phyloP scores from a whole-genome alignment of 371 early-diverging fungal genomes.

The Encephalitozoon romaleae region DNA sequence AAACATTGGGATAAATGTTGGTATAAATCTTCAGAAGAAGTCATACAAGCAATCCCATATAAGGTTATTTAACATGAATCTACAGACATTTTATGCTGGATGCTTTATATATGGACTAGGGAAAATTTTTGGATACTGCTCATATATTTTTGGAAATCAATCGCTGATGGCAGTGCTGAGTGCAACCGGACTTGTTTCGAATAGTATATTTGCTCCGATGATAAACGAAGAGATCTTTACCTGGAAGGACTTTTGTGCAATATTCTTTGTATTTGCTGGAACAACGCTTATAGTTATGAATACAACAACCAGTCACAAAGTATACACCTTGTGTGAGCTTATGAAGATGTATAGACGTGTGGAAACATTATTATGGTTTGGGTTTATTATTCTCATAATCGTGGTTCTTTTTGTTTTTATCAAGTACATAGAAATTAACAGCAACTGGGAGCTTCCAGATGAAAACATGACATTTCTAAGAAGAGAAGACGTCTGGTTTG shows the following conservation, averaged over 20 bases:
- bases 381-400: constrained; percentile 64
- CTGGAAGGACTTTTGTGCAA: constrained; percentile 67
- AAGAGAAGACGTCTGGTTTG: constrained; percentile 45
- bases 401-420: constrained; percentile 63
- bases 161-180: constrained; percentile 72
- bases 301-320: constrained; percentile 63
- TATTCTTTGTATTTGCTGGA: constrained; percentile 69
- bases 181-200: constrained; percentile 70
- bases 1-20: constrained; percentile 68
- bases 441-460: constrained; percentile 60
- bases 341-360: constrained; percentile 66
- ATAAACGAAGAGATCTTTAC: constrained; percentile 69
- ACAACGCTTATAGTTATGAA: constrained; percentile 69
- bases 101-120: constrained; percentile 66
- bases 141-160: constrained; percentile 74
- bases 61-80: constrained; percentile 22
- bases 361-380: constrained; percentile 67
- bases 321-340: constrained; percentile 68
- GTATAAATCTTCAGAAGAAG: constrained; percentile 74
- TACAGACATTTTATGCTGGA: constrained; percentile 62
- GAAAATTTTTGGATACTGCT: constrained; percentile 68
- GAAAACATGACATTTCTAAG: constrained; percentile 36
- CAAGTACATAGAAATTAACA: constrained; percentile 66
- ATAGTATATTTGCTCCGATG: constrained; percentile 71
- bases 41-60: constrained; percentile 63